Percentiles rank a stretch among this genome's conserved stretches.
Conservation (phyloP, 352 stramenopile species). For the Globisporangium abappressorium region DNA sequence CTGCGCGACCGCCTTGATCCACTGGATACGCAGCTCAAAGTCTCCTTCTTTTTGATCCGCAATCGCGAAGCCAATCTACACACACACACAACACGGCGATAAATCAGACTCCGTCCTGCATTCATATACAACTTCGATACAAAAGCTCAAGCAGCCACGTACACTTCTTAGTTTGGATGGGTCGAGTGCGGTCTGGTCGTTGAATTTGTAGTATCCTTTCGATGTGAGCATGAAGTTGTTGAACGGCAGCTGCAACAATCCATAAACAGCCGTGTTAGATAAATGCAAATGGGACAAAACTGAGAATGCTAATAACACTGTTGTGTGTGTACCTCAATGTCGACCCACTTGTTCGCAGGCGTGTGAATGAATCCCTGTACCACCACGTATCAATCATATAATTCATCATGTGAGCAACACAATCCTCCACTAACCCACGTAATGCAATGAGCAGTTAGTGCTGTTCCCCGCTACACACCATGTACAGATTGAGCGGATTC, state of each 20-base stretch:
- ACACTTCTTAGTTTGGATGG: slow-evolving; percentile 76
- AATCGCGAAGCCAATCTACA: slow-evolving; percentile 79
- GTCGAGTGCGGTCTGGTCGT: slow-evolving; percentile 72
- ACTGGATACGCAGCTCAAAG: slow-evolving; percentile 81
- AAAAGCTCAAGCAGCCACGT: slow-evolving; percentile 13
- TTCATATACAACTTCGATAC: background rate
- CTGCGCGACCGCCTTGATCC: slow-evolving; percentile 82
- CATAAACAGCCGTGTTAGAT: background rate
- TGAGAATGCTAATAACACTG: background rate
- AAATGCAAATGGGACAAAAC: background rate
- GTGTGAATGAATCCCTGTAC: slow-evolving; percentile 78
- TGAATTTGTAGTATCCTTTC: slow-evolving; percentile 80
- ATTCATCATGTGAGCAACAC: background rate
- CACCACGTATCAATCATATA: slow-evolving; percentile 2
- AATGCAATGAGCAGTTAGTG: background rate
- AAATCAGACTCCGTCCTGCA: background rate
- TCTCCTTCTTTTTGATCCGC: slow-evolving; percentile 84
- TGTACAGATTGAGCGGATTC: slow-evolving; percentile 87
- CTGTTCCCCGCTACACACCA: slow-evolving; percentile 33
- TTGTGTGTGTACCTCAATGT: slow-evolving; percentile 50
- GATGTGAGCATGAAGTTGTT: slow-evolving; percentile 77
- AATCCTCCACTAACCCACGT: background rate
- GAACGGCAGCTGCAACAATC: slow-evolving; percentile 55
- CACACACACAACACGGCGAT: background rate
- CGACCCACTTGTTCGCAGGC: slow-evolving; percentile 78